Evolutionary conservation across 2,329 filamentous ascomycete genomes (phyloP), one percentile per base, ranked within the genome.

Genomic region (Paecilomyces niveus): DNA sequence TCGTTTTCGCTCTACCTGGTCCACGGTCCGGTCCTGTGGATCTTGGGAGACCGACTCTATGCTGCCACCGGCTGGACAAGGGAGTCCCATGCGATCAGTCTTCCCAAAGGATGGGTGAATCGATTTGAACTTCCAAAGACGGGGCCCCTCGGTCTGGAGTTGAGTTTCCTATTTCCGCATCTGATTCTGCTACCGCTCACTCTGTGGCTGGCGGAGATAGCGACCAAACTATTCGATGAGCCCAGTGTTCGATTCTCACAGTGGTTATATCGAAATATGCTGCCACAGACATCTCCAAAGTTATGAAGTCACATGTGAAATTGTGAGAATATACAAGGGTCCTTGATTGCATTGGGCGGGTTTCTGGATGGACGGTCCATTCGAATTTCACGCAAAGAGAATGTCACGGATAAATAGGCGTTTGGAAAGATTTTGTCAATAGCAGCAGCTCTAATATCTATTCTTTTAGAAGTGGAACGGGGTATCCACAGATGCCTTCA

Each of bases 1-100:
- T 87, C 84, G 0, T 89, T 82, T 66, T 77, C 82, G 1, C 73
- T 89, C 9, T 89, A 89, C 70, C 75, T 88, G 8, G 78, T 87
- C 10, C 86, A 89, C 63, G 85, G 85, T 0, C 85, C 85, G 0
- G 69, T 89, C 1, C 72, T 89, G 0, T 82, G 78, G 76, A 78
- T 77, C 0, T 56, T 88, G 1, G 86, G 85, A 3, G 85, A 89
- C 67, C 76, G 86, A 45, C 24, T 90, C 1, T 89, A 89, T 69
- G 78, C 81, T 4, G 83, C 83, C 7, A 78, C 79, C 0, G 87
- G 87, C 9, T 86, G 82, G 75, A 66, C 72, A 3, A 78, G 80
- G 53, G 72, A 78, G 1, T 72, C 75, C 13, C 80, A 86, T 61
- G 67, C 76, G 29, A 67, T 78, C n/a, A 73, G 78, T 35, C 78